Conservation (phyloP, 164 flowering plant species). For the Chimonanthus praecox region DNA sequence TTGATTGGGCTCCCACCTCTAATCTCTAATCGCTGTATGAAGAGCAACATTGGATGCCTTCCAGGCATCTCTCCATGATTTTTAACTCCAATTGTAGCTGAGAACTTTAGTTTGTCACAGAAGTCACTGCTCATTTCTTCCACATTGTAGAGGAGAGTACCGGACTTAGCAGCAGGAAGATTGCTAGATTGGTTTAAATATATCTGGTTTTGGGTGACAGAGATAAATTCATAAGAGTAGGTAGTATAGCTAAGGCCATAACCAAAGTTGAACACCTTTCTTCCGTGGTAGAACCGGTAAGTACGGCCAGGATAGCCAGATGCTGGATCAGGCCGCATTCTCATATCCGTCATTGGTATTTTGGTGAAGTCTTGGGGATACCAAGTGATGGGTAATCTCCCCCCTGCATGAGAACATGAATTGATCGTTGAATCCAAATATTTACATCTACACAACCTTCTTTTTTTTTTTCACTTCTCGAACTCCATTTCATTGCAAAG, state of each 20-base stretch:
- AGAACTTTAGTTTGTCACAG: slow-evolving; percentile 42
- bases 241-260: slow-evolving; percentile 81
- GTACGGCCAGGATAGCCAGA: slow-evolving; percentile 82
- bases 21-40: slow-evolving; percentile 19
- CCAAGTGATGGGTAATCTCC: slow-evolving; percentile 86
- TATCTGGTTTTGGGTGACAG: slow-evolving; percentile 29
- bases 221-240: slow-evolving; percentile 42
- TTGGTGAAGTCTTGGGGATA: slow-evolving; percentile 60
- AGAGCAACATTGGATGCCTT: slow-evolving; percentile 70
- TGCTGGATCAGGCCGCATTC: slow-evolving; percentile 59
- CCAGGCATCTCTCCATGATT: slow-evolving; percentile 71
- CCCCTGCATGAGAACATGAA: slow-evolving; percentile 51
- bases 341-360: slow-evolving; percentile 90
- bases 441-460: too few relatives aligned
- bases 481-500: background rate
- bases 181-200: slow-evolving; percentile 31
- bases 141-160: slow-evolving; percentile 16
- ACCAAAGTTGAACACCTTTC: slow-evolving; percentile 57
- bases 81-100: slow-evolving; percentile 39
- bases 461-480: too few relatives aligned
- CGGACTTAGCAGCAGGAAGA: slow-evolving; percentile 8
- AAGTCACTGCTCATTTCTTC: slow-evolving; percentile 38
- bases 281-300: slow-evolving; percentile 72
- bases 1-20: slow-evolving; percentile 40
- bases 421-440: background rate